Conservation (phyloP, 2,329 filamentous ascomycete species). For the Bipolaris bicolor region DNA sequence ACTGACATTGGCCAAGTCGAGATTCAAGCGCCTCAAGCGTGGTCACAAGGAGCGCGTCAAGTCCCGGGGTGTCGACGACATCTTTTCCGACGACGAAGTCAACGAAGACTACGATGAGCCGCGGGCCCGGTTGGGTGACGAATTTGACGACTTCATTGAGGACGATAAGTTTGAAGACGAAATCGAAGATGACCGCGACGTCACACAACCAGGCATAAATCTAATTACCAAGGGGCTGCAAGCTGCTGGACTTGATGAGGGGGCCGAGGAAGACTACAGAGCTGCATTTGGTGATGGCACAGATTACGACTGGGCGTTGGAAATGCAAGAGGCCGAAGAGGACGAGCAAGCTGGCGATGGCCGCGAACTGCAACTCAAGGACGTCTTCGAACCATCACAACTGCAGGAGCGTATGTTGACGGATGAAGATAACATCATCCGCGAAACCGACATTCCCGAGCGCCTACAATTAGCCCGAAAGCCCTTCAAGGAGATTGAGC, state of each 20-base stretch:
- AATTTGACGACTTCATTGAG: constrained; percentile 82
- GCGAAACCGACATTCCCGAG: constrained; percentile 87
- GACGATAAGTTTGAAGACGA: constrained; percentile 83
- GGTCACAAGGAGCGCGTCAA: constrained; percentile 74
- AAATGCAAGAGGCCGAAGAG: constrained; percentile 82
- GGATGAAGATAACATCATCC: constrained; percentile 91
- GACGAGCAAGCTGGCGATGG: constrained; percentile 80
- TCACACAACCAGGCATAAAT: constrained; percentile 78
- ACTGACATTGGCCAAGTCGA: constrained; percentile 63
- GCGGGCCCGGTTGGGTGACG: constrained; percentile 39
- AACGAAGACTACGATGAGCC: constrained; percentile 59
- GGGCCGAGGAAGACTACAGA: constrained; percentile 93
- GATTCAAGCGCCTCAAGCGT: constrained; percentile 95
- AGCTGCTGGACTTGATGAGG: constrained; percentile 85
- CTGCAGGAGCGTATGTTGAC: constrained; percentile 93
- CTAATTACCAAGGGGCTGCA: constrained; percentile 75
- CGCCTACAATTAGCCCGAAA: constrained; percentile 91
- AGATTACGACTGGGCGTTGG: constrained; percentile 93
- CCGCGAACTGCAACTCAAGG: constrained; percentile 88
- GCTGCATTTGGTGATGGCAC: constrained; percentile 94
- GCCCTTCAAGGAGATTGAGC: constrained; percentile 80
- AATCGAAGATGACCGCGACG: constrained; percentile 84
- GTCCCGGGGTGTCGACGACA: constrained; percentile 81
- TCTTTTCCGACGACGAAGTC: constrained; percentile 95
- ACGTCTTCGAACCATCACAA: constrained; percentile 97